Percentiles rank a stretch among this genome's conserved stretches.
These are phyloP conservation scores for Fusarium sacchari DNA, from an alignment of 2,329 filamentous ascomycete species.

Conservation along the genomic window DNA sequence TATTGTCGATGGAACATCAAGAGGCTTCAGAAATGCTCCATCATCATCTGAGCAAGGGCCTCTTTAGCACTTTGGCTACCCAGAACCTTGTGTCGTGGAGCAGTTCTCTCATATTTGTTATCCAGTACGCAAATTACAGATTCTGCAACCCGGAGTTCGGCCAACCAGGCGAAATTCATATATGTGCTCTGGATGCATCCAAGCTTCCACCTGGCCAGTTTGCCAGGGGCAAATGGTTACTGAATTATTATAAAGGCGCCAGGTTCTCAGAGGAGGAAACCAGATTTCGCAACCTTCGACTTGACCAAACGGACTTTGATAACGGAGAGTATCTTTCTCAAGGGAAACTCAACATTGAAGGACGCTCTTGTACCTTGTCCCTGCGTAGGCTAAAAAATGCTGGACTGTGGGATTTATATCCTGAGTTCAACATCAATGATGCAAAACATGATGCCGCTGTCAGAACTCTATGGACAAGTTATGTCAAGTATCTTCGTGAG, in stretches of 20 bases:
- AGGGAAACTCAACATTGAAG: background rate
- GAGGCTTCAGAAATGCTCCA: accelerated
- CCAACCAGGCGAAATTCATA: accelerated
- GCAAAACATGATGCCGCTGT: no score
- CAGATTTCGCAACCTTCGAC: background rate
- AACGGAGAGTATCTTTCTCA: background rate
- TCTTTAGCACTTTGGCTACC: accelerated
- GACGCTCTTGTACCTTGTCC: background rate
- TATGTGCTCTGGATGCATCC: accelerated
- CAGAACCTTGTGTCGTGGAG: background rate
- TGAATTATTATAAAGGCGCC: accelerated
- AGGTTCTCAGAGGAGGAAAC: accelerated
- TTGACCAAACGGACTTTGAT: accelerated
- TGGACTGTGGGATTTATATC: accelerated
- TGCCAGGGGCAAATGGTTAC: background rate
- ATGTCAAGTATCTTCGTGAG: accelerated
- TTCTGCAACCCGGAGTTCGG: accelerated
- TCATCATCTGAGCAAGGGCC: accelerated
- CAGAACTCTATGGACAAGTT: no score
- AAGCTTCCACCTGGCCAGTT: background rate
- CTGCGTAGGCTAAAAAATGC: accelerated
- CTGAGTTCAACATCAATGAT: background rate
- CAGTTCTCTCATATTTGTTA: background rate
- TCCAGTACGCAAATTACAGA: background rate
- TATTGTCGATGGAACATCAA: accelerated